Conservation (phyloP, 1,284 basidiomycete species). For the Ganoderma multipileum region DNA sequence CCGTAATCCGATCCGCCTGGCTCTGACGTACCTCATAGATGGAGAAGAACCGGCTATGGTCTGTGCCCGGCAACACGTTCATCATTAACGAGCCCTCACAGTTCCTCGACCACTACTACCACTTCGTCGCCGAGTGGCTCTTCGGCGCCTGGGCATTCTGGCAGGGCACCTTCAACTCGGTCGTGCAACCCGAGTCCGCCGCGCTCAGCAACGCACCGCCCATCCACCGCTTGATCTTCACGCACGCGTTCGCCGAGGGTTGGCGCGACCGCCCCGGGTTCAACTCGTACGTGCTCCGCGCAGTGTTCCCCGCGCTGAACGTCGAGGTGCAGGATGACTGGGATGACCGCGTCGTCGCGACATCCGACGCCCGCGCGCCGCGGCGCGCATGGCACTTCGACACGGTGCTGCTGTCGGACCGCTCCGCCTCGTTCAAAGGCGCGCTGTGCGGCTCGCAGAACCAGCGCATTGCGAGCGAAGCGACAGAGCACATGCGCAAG, state of each 20-base stretch:
- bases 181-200: slow-evolving; percentile 32
- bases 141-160: slow-evolving; percentile 78
- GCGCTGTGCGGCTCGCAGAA: slow-evolving; percentile 63
- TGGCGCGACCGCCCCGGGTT: slow-evolving; percentile 82
- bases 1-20: neutral
- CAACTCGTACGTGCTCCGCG: slow-evolving; percentile 76
- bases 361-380: slow-evolving; percentile 46
- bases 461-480: slow-evolving; percentile 73
- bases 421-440: slow-evolving; percentile 78
- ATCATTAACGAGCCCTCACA: slow-evolving; percentile 73
- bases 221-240: slow-evolving; percentile 74
- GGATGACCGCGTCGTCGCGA: slow-evolving; percentile 62
- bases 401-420: slow-evolving; percentile 69
- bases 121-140: slow-evolving; percentile 81
- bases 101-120: slow-evolving; percentile 84
- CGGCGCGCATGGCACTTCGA: slow-evolving; percentile 64
- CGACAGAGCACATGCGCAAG: slow-evolving; percentile 57
- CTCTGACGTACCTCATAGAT: slow-evolving; percentile 25
- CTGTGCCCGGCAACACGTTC: slow-evolving; percentile 75
- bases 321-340: slow-evolving; percentile 76
- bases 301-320: slow-evolving; percentile 76
- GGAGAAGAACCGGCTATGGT: slow-evolving; percentile 60
- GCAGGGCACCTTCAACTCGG: slow-evolving; percentile 55
- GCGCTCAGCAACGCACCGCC: slow-evolving; percentile 45
- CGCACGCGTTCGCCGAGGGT: slow-evolving; percentile 57